phyloP scores from a whole-genome alignment of 257 asterid species.

The Nicotiana knightiana region DNA sequence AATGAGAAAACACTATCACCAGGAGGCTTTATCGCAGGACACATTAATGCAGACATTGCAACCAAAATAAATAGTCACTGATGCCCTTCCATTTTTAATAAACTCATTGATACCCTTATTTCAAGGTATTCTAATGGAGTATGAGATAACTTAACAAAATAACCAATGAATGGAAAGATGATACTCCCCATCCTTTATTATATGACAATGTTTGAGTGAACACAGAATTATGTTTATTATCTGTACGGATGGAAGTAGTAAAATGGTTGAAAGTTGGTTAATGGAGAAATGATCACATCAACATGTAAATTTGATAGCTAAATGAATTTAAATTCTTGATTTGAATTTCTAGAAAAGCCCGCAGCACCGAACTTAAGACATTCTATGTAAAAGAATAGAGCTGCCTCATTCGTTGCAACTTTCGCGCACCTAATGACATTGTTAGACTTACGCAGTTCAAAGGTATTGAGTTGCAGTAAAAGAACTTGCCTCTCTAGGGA shows the following conservation, averaged over 20 bases:
- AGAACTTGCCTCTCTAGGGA: slow-evolving; percentile 80
- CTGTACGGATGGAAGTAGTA: not conserved
- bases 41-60: not conserved
- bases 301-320: not conserved
- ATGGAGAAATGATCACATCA: not conserved
- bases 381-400: not conserved
- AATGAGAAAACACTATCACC: not conserved
- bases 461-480: not conserved
- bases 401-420: not conserved
- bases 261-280: not conserved
- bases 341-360: not conserved
- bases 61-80: not conserved
- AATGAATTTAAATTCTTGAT: not conserved
- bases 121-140: not conserved
- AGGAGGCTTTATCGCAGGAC: not conserved
- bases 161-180: not conserved
- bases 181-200: not conserved
- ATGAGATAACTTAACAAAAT: not conserved
- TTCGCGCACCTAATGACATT: not conserved
- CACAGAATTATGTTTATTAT: not conserved
- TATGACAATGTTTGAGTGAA: not conserved
- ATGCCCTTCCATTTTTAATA: not conserved
- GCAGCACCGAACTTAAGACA: not conserved
- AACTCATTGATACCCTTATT: not conserved
- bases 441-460: not conserved